Percentiles rank a stretch among this genome's conserved stretches.
These are phyloP conservation scores for Tricholoma furcatifolium DNA, from an alignment of 768 basidiomycete species.

Conservation along the genomic window DNA sequence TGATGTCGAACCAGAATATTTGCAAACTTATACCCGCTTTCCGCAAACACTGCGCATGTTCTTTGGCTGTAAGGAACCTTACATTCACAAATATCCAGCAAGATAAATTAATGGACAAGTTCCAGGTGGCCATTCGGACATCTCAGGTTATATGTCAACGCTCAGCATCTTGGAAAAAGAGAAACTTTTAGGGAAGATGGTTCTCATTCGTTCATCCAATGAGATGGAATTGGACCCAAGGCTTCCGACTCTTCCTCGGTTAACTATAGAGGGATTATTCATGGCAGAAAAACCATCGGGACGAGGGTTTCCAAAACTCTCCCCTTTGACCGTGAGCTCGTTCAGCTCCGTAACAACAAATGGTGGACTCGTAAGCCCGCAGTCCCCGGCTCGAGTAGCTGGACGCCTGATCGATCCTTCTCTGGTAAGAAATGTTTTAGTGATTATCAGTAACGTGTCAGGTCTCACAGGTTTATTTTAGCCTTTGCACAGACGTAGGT, in stretches of 20 bases:
- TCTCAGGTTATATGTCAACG: constrained; percentile 53
- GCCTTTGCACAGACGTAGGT: constrained; percentile 79
- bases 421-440: constrained; percentile 41
- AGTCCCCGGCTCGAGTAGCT: constrained; percentile 51
- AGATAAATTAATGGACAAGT: constrained; percentile 2
- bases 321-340: constrained; percentile 46
- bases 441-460: constrained; percentile 2
- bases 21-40: constrained; percentile 68
- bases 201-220: constrained; percentile 52
- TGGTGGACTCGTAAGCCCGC: constrained; percentile 66
- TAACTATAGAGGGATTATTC: constrained; percentile 53
- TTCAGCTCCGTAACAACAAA: constrained; percentile 45
- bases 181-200: constrained; percentile 64
- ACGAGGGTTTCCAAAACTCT: constrained; percentile 36
- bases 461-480: constrained; percentile 25
- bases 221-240: constrained; percentile 41
- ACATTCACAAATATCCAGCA: not conserved
- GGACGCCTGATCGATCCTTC: constrained; percentile 58
- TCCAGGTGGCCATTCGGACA: constrained; percentile 49
- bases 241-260: constrained; percentile 48
- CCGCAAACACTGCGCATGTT: constrained; percentile 76
- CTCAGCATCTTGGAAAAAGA: constrained; percentile 58
- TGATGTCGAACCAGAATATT: constrained; percentile 48
- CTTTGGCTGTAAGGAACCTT: constrained; percentile 54
- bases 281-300: constrained; percentile 36